phyloP scores from a whole-genome alignment of 2,329 filamentous ascomycete genomes.

The Penicillium sp. region DNA sequence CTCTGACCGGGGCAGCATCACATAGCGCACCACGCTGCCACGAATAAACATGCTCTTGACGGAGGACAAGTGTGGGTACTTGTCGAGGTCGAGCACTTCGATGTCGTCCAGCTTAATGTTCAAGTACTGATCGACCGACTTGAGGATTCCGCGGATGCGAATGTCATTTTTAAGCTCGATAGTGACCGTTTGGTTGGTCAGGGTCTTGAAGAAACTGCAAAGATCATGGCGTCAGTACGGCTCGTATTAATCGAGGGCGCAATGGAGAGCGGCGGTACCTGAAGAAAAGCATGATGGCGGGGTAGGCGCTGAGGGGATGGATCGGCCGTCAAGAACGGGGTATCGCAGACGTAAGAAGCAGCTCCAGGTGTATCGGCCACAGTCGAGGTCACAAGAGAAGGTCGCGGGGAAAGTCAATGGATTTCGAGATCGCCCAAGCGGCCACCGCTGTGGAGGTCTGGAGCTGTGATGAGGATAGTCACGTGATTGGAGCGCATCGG shows the following conservation, averaged over 20 bases:
- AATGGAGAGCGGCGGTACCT: constrained; percentile 40
- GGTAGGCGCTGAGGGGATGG: constrained; percentile 1
- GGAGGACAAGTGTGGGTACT: constrained; percentile 87
- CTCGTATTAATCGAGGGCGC: not conserved
- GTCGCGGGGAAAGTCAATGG: not conserved
- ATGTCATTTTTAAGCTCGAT: constrained; percentile 99
- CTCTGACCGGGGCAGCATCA: constrained; percentile 78
- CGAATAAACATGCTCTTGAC: constrained; percentile 97
- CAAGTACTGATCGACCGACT: constrained; percentile 97
- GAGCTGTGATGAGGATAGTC: constrained; percentile 1
- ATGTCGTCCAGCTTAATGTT: constrained; percentile 99
- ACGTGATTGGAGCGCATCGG: not conserved
- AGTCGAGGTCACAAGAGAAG: not conserved
- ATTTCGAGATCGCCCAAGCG: not conserved
- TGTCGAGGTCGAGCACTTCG: constrained; percentile 84
- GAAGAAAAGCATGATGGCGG: constrained; percentile 55
- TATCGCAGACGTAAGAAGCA: not conserved
- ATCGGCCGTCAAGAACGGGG: not conserved
- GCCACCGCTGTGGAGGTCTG: constrained; percentile 2
- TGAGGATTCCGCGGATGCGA: constrained; percentile 90
- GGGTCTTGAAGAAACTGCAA: constrained; percentile 92
- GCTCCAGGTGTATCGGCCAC: not conserved
- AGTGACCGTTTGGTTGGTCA: constrained; percentile 95
- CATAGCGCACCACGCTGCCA: constrained; percentile 89
- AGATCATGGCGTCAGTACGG: not conserved